Percentiles rank a stretch among this genome's conserved stretches.
Evolutionary conservation across 108 stramenopile species (phyloP).

Genomic region (Pseudonitzschia pungens): DNA sequence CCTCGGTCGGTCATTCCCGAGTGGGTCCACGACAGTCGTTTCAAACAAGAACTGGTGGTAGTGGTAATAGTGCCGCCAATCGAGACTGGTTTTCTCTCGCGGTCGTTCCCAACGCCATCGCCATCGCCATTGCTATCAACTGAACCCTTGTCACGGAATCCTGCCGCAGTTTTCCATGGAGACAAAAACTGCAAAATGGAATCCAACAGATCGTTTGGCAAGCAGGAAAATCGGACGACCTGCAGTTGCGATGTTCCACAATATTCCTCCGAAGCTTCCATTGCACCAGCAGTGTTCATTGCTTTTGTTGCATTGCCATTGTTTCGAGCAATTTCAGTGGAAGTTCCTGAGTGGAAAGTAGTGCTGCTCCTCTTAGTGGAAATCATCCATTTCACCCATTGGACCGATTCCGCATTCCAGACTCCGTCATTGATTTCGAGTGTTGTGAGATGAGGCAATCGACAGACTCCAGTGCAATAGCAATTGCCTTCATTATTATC

Average conservation of each 20-base stretch:
- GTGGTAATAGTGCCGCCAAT: too few species aligned
- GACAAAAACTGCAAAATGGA: neutral
- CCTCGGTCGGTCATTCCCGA: slow-evolving; percentile 8
- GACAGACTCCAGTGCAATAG: neutral
- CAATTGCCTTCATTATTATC: neutral
- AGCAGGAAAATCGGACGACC: slow-evolving; percentile 7
- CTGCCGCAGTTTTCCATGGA: neutral
- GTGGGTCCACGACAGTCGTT: neutral
- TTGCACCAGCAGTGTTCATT: neutral
- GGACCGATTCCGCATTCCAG: slow-evolving; percentile 5
- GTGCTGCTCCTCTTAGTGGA: neutral
- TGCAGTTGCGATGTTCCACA: slow-evolving; percentile 3
- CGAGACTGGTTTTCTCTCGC: neutral
- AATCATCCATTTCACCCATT: slow-evolving; percentile 11
- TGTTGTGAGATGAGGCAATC: neutral
- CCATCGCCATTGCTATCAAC: too few species aligned
- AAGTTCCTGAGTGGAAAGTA: neutral
- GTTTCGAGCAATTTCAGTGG: neutral
- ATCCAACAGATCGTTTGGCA: neutral
- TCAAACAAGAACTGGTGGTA: neutral
- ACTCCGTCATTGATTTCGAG: slow-evolving; percentile 14
- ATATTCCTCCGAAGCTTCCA: neutral
- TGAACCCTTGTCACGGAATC: neutral
- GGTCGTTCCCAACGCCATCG: neutral
- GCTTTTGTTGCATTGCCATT: neutral